Evolutionary conservation across 2,329 filamentous ascomycete species (phyloP).

Genomic region (Stagonosporopsis vannaccii): DNA sequence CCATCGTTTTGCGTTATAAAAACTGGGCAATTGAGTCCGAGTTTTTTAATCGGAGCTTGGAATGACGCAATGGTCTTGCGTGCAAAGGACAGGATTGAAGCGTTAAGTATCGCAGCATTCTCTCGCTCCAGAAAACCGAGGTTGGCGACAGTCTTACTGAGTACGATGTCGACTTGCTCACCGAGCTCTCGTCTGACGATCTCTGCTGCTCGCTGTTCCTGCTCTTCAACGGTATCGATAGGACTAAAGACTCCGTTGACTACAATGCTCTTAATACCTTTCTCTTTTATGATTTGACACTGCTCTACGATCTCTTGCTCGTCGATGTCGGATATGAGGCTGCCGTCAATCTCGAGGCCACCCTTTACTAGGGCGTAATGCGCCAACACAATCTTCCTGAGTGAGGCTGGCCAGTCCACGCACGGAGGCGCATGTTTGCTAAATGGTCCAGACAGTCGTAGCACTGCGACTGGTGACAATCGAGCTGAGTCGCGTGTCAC

Average conservation of each 20-base stretch:
- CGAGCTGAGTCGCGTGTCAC: slow-evolving; percentile 59
- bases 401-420: slow-evolving; percentile 56
- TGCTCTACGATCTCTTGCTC: slow-evolving; percentile 56
- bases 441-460: slow-evolving; percentile 59
- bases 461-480: slow-evolving; percentile 60
- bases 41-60: slow-evolving; percentile 54
- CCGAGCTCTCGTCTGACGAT: slow-evolving; percentile 59
- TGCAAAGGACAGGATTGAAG: slow-evolving; percentile 57
- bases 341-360: slow-evolving; percentile 59
- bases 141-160: slow-evolving; percentile 60
- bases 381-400: slow-evolving; percentile 57
- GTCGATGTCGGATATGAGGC: slow-evolving; percentile 52
- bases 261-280: slow-evolving; percentile 58
- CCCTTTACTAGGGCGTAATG: slow-evolving; percentile 57
- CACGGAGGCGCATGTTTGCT: slow-evolving; percentile 60
- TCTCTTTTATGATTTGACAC: slow-evolving; percentile 54
- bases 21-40: slow-evolving; percentile 56
- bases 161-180: slow-evolving; percentile 57
- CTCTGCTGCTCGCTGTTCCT: slow-evolving; percentile 59
- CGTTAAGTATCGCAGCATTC: slow-evolving; percentile 61
- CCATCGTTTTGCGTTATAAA: slow-evolving; percentile 63
- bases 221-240: slow-evolving; percentile 61
- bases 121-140: slow-evolving; percentile 60
- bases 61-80: slow-evolving; percentile 56
- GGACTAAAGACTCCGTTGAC: slow-evolving; percentile 66